These are phyloP conservation scores for Malassezia furfur DNA, from an alignment of 1,284 basidiomycete species.

Conservation along the genomic window DNA sequence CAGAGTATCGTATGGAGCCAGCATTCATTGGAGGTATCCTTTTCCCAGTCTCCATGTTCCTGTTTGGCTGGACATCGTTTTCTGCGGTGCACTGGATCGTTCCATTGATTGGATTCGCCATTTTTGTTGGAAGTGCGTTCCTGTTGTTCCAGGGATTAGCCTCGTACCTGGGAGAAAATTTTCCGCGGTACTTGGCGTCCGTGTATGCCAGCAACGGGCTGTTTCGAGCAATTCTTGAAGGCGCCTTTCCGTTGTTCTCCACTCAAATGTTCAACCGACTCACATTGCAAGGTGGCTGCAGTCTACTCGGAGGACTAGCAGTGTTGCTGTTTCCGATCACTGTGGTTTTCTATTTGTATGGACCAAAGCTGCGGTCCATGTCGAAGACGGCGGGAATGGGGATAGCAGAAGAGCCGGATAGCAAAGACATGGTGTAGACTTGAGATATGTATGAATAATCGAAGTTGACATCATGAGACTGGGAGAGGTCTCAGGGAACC, in stretches of 20 bases:
- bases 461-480: too few relatives aligned
- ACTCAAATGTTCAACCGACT: slow-evolving; percentile 4
- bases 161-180: slow-evolving; percentile 4
- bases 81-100: slow-evolving; percentile 40
- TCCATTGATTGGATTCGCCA: slow-evolving; percentile 34
- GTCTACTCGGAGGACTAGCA: slow-evolving; percentile 11
- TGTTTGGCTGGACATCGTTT: slow-evolving; percentile 48
- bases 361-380: background rate
- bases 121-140: slow-evolving; percentile 22
- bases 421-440: background rate
- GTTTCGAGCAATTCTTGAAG: slow-evolving; percentile 19
- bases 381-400: background rate
- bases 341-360: slow-evolving; percentile 4
- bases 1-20: slow-evolving; percentile 44
- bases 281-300: slow-evolving; percentile 14
- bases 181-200: slow-evolving; percentile 13
- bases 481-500: too few relatives aligned
- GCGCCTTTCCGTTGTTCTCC: slow-evolving; percentile 19
- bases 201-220: slow-evolving; percentile 24
- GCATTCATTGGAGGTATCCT: slow-evolving; percentile 60
- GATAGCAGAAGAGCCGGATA: background rate
- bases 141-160: slow-evolving; percentile 9
- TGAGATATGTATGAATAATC: too few relatives aligned
- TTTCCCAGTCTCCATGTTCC: slow-evolving; percentile 61
- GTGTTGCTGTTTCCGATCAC: slow-evolving; percentile 11